phyloP scores from a whole-genome alignment of 2,329 filamentous ascomycete species.

The Xylogone sp. region DNA sequence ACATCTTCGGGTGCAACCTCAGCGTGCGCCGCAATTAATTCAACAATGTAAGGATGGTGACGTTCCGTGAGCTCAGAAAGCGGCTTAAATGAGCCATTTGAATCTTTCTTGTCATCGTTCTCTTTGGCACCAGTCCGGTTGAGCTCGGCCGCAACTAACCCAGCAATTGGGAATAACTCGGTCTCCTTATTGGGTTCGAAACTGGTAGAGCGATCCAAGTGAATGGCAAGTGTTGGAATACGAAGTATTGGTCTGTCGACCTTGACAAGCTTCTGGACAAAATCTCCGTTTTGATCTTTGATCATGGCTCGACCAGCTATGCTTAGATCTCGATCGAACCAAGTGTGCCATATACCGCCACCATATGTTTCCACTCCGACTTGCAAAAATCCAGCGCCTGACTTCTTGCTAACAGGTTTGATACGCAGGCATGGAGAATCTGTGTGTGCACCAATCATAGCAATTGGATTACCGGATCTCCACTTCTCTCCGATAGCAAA shows the following conservation, averaged over 20 bases:
- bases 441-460: slow-evolving; percentile 94
- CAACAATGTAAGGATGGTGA: slow-evolving; percentile 84
- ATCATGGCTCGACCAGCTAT: slow-evolving; percentile 88
- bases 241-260: slow-evolving; percentile 86
- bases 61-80: slow-evolving; percentile 56
- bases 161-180: slow-evolving; percentile 90
- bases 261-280: slow-evolving; percentile 83
- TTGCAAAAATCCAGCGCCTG: slow-evolving; percentile 82
- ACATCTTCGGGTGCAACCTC: slow-evolving; percentile 68
- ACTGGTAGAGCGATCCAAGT: slow-evolving; percentile 79
- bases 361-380: slow-evolving; percentile 96
- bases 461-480: slow-evolving; percentile 84
- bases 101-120: slow-evolving; percentile 29
- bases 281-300: slow-evolving; percentile 65
- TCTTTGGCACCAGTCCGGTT: slow-evolving; percentile 64
- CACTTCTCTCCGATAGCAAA: slow-evolving; percentile 90
- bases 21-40: slow-evolving; percentile 78
- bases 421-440: slow-evolving; percentile 89
- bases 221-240: slow-evolving; percentile 90
- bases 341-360: slow-evolving; percentile 95
- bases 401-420: slow-evolving; percentile 92
- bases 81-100: neutral
- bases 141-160: slow-evolving; percentile 81
- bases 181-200: slow-evolving; percentile 98
- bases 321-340: slow-evolving; percentile 93